Conservation (phyloP, 352 stramenopile species). For the Thraustochytrium sp. region DNA sequence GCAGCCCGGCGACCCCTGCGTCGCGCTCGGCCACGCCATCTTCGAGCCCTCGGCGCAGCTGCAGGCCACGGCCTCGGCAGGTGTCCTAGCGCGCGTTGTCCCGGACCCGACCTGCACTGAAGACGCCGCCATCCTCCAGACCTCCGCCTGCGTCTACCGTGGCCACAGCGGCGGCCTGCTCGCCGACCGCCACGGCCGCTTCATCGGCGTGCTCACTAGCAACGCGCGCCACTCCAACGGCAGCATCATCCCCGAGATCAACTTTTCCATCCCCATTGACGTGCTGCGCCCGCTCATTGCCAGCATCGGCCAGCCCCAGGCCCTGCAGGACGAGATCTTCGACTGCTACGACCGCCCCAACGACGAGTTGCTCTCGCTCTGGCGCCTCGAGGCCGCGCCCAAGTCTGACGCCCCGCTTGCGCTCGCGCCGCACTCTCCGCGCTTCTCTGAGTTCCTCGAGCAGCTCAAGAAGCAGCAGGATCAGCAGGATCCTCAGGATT, state of each 20-base stretch:
- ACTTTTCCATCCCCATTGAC: slow-evolving; percentile 16
- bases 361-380: not conserved
- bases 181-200: not conserved
- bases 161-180: slow-evolving; percentile 34
- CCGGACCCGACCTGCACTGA: not conserved
- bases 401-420: too few species aligned
- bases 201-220: slow-evolving; percentile 18
- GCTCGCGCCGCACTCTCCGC: too few species aligned
- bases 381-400: slow-evolving; percentile 21
- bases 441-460: slow-evolving; percentile 11
- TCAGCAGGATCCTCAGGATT: too few species aligned
- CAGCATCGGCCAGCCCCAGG: not conserved
- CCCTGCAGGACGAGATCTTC: not conserved
- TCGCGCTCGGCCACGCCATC: slow-evolving; percentile 34
- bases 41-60: slow-evolving; percentile 32
- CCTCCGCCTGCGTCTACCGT: slow-evolving; percentile 12
- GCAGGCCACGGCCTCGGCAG: not conserved
- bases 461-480: not conserved
- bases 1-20: not conserved
- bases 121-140: slow-evolving; percentile 18
- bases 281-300: not conserved
- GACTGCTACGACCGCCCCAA: slow-evolving; percentile 15
- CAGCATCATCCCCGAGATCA: slow-evolving; percentile 32
- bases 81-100: not conserved
- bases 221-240: slow-evolving; percentile 39